Conservation (phyloP, 495 filamentous ascomycete species). For the Xylaria bambusicola region DNA sequence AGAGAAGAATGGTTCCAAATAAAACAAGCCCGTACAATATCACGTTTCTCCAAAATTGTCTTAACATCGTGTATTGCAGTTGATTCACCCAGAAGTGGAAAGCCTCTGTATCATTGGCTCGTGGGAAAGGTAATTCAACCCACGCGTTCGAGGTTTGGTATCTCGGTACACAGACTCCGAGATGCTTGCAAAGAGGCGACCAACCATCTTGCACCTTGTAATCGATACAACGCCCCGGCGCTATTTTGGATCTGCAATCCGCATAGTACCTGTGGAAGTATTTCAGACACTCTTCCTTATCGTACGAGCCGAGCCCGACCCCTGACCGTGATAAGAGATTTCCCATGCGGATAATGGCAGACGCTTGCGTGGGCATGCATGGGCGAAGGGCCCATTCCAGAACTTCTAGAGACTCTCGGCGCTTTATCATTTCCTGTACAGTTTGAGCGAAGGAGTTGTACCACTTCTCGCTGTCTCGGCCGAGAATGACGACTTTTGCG, state of each 20-base stretch:
- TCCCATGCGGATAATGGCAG: conserved; percentile 20
- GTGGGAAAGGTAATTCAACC: conserved; percentile 15
- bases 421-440: conserved; percentile 14
- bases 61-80: neutral
- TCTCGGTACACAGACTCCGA: conserved; percentile 54
- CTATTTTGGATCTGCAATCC: conserved; percentile 22
- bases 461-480: conserved; percentile 50
- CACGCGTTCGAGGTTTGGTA: neutral
- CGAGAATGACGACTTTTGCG: conserved; percentile 64
- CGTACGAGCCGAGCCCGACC: conserved; percentile 12
- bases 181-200: conserved; percentile 63
- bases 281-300: conserved; percentile 19
- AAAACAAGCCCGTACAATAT: neutral
- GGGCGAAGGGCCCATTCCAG: conserved; percentile 21
- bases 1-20: neutral
- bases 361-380: conserved; percentile 55
- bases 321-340: conserved; percentile 47
- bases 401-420: conserved; percentile 31
- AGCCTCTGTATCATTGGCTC: conserved; percentile 13
- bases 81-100: conserved; percentile 16
- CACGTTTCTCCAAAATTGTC: neutral
- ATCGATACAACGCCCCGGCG: conserved; percentile 46
- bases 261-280: conserved; percentile 25
- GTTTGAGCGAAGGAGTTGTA: conserved; percentile 26
- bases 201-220: conserved; percentile 64